Conservation (phyloP, 768 basidiomycete genomes). For the Hygrophorus pudorinus region DNA sequence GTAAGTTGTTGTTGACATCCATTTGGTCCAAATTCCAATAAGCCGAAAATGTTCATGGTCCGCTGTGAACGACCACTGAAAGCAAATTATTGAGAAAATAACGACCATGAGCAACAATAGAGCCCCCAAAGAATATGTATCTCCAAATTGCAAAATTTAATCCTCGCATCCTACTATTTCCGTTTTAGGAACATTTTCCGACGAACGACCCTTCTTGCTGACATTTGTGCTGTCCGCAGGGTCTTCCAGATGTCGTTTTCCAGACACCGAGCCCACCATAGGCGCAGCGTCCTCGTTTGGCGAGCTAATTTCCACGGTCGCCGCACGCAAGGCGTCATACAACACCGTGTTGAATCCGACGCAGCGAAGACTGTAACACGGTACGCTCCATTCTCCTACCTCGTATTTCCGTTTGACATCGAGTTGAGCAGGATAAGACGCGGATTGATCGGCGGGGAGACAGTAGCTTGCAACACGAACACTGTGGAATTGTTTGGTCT, state of each 20-base stretch:
- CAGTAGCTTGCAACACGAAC: slow-evolving; percentile 10
- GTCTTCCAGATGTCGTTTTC: not conserved
- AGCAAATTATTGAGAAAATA: too few species aligned
- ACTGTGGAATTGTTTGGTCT: slow-evolving; percentile 16
- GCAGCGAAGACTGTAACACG: slow-evolving; percentile 18
- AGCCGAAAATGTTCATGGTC: too few species aligned
- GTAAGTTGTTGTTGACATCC: not conserved
- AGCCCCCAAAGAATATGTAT: too few species aligned
- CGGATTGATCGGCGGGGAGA: not conserved
- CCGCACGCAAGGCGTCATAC: slow-evolving; percentile 6
- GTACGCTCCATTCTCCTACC: slow-evolving; percentile 15
- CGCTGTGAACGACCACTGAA: too few species aligned
- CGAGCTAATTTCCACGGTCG: not conserved
- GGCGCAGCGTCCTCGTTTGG: not conserved
- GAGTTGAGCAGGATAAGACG: slow-evolving; percentile 5
- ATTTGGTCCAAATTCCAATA: too few species aligned
- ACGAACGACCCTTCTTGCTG: not conserved
- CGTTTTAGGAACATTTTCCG: not conserved
- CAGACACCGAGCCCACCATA: not conserved
- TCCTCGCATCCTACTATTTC: not conserved
- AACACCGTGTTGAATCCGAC: slow-evolving; percentile 16
- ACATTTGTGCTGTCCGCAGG: not conserved
- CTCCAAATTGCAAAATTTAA: too few species aligned
- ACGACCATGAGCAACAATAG: too few species aligned
- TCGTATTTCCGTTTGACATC: slow-evolving; percentile 17